These are phyloP conservation scores for Pseudozyma hubeiensis DNA, from an alignment of 1,284 basidiomycete genomes.

Conservation along the genomic window DNA sequence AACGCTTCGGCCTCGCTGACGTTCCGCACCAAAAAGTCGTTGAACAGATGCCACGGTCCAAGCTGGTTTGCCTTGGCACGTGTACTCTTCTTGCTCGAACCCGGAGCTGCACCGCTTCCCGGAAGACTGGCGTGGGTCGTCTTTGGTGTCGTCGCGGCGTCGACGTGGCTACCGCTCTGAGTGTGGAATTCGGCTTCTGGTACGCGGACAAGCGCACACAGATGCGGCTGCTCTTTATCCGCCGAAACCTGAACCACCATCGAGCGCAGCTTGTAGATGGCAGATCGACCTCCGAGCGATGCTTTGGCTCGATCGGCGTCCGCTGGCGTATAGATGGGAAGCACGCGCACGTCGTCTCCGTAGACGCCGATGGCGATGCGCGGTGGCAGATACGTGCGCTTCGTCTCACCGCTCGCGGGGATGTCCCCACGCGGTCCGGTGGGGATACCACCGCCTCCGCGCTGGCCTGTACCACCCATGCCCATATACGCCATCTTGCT, in stretches of 20 bases:
- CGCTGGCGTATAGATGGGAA: conserved; percentile 32
- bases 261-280: conserved; percentile 73
- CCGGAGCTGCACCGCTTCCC: neutral
- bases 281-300: conserved; percentile 25
- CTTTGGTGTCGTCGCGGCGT: conserved; percentile 11
- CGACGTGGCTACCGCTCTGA: conserved; percentile 53
- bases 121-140: conserved; percentile 7
- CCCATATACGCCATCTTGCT: conserved; percentile 31
- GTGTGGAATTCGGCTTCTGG: conserved; percentile 71
- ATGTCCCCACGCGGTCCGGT: conserved; percentile 20
- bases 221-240: conserved; percentile 82
- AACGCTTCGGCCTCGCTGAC: conserved; percentile 87
- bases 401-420: conserved; percentile 9
- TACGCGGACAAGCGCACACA: conserved; percentile 90
- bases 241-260: conserved; percentile 85
- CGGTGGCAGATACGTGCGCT: conserved; percentile 71
- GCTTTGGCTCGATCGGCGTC: conserved; percentile 33
- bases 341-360: conserved; percentile 49
- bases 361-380: conserved; percentile 50
- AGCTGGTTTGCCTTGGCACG: conserved; percentile 23
- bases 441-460: conserved; percentile 10
- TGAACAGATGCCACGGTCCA: conserved; percentile 87
- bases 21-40: conserved; percentile 91
- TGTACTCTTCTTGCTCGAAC: conserved; percentile 33
- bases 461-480: conserved; percentile 19